Base-by-base conservation (phyloP, 1,284 basidiomycete genomes). In the Marasmius sp. region DNA sequence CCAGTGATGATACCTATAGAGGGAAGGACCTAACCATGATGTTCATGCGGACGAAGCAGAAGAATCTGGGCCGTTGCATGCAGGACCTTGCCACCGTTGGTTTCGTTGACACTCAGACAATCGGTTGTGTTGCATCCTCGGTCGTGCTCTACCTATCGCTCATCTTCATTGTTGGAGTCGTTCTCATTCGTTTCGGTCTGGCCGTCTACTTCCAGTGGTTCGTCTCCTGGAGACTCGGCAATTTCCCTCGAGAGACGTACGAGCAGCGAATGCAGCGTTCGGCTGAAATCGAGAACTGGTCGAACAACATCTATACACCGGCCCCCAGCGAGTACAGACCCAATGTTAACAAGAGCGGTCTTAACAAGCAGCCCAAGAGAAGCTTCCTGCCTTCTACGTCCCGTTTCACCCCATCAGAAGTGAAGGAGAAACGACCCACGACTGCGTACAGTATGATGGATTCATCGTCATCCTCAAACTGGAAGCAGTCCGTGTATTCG, bases 171-270 rank as follows among this genome's bases (percentile, higher is more conserved):
- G 89, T 98, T 66, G 97, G 97, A 64, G 96, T 98, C 63, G 97
- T 99, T 61, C 82, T 86, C 60, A 96, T 98, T 77, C 94, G 95
- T 65, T 99, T 98, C 80, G 81, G 86, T 68, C 97, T 99, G 95
- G 97, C 97, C 48, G 92, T 98, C 69, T 82, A 94, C 73, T 99
- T 99, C 76, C 85, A 93, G 47, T 99, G 97, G 97, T 99, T 98
- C 84, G 88, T 95, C 72, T 94, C 93, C 22, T 95, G 93, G 91
- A 88, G 88, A 70, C 82, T 99, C 48, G 97, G 97, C 58, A 92
- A 94, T 69, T 99, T 98, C 82, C 90, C 91, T 67, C 86, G 88
- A 58, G 97, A 99, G 79, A 94, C 94, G 39, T 95, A 97, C 74
- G 91, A 94, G 71, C 88, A 98, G 72, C 87, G 96, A n/a, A 95